Evolutionary conservation across 1,284 basidiomycete species (phyloP), one percentile per base, ranked within the genome.

Genomic region (Cutaneotrichosporon curvatum): DNA sequence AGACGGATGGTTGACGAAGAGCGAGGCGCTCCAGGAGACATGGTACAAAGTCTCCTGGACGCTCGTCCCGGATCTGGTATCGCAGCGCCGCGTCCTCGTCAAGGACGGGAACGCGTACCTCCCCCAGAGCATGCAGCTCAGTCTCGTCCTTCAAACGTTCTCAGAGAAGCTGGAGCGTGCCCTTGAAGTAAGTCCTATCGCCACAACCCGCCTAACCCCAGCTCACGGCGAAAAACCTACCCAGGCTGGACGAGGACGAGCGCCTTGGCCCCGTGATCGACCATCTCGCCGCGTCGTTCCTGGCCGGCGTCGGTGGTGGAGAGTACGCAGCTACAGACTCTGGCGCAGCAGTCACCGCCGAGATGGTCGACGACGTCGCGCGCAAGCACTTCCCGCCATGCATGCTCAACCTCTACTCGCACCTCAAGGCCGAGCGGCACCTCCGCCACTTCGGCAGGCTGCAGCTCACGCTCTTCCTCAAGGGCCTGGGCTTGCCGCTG

Each of bases 231-330:
- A 86, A 85, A 65, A 82, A 83, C 20, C 77, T 98, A 4, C 92
- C 92, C 1, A 81, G 89, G n/a, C 75, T 99, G 43, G 94, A 98
- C 60, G 94, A 97, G 70, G 95, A 98, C 65, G 86, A 85, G 32
- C 85, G 95, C 30, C 75, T 99, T 4, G 72, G 91, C 15, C 94
- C 94, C 18, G 82, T 99, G 40, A 80, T 99, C 4, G 81, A 87
- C 55, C 92, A 97, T 67, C 79, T 99, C 14, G 94, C 90, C 8
- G 83, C 90, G 70, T 91, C 90, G 46, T 97, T 97, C 79, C 75
- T 92, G 30, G 85, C 88, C 1, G 95, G 95, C 40, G 81, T 94
- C 31, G 82, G 59, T 10, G 65, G 62, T 2, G 51, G 56, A 37
- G 67, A 70, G 38, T 71, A 69, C 48, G 40, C 53, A n/a, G 70